phyloP scores from a whole-genome alignment of 2,329 filamentous ascomycete species.

The Stagonosporopsis tanaceti region DNA sequence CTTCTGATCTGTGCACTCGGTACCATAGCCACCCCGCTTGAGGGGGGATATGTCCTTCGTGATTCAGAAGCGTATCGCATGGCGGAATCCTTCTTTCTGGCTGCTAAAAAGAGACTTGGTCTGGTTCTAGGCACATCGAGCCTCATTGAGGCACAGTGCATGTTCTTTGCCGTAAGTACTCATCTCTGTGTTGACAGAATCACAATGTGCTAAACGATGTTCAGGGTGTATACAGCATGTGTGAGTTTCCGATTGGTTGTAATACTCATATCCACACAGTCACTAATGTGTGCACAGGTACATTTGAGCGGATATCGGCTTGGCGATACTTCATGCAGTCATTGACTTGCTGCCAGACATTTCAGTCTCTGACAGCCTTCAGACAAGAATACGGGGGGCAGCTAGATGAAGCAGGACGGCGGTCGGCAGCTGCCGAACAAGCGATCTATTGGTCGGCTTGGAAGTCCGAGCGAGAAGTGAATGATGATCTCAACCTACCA shows the following conservation, averaged over 20 bases:
- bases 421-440: neutral
- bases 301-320: neutral
- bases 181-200: too few species aligned
- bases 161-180: conserved; percentile 12
- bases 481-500: neutral
- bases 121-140: conserved; percentile 4
- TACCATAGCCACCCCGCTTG: conserved; percentile 15
- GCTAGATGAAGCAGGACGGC: conserved; percentile 2
- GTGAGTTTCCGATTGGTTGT: neutral
- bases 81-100: conserved; percentile 10
- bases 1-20: conserved; percentile 22
- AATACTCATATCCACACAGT: neutral
- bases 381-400: conserved; percentile 1
- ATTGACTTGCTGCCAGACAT: conserved; percentile 2
- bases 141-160: conserved; percentile 13
- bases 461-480: conserved; percentile 22
- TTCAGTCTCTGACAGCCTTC: conserved; percentile 4
- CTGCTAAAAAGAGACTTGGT: conserved; percentile 12
- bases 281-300: neutral
- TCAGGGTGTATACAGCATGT: conserved; percentile 4
- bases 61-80: conserved; percentile 14
- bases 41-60: conserved; percentile 1
- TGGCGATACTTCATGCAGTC: conserved; percentile 6
- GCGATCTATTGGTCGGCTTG: conserved; percentile 23
- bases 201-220: neutral